Evolutionary conservation across 225 moss, liverwort and hornwort species (phyloP).

Genomic region (Physcomitrium patens): DNA sequence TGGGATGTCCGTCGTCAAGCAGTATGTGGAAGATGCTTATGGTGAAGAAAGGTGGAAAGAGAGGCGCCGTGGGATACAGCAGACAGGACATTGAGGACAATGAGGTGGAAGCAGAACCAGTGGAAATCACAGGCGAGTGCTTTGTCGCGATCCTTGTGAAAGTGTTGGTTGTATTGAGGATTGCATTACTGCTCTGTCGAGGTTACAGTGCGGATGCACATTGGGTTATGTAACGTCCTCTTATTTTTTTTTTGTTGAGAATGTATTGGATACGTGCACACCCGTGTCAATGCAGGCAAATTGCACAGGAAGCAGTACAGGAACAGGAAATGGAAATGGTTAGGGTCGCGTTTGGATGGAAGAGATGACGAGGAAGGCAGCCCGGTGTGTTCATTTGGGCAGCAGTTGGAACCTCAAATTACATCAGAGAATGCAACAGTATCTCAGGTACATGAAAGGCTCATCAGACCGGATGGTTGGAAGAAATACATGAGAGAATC

Average conservation of each 20-base stretch:
- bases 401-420: constrained; percentile 44
- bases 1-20: constrained; percentile 64
- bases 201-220: background rate
- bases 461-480: constrained; percentile 28
- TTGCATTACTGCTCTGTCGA: no score
- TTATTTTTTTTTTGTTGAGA: constrained; percentile 3
- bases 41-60: constrained; percentile 54
- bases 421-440: constrained; percentile 38
- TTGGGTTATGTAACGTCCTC: background rate
- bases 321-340: constrained; percentile 74
- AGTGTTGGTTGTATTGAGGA: background rate
- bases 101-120: constrained; percentile 44
- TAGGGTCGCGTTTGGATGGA: constrained; percentile 56
- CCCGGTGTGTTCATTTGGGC: constrained; percentile 36
- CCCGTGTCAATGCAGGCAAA: constrained; percentile 46
- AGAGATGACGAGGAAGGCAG: constrained; percentile 60
- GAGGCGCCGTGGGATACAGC: constrained; percentile 36
- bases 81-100: constrained; percentile 40
- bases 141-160: constrained; percentile 9
- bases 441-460: constrained; percentile 34
- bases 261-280: background rate
- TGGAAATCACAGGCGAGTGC: constrained; percentile 50
- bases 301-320: constrained; percentile 67
- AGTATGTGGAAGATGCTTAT: constrained; percentile 53
- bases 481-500: constrained; percentile 32